Conservation (phyloP, 495 filamentous ascomycete species). For the Penicillium cinerascens region DNA sequence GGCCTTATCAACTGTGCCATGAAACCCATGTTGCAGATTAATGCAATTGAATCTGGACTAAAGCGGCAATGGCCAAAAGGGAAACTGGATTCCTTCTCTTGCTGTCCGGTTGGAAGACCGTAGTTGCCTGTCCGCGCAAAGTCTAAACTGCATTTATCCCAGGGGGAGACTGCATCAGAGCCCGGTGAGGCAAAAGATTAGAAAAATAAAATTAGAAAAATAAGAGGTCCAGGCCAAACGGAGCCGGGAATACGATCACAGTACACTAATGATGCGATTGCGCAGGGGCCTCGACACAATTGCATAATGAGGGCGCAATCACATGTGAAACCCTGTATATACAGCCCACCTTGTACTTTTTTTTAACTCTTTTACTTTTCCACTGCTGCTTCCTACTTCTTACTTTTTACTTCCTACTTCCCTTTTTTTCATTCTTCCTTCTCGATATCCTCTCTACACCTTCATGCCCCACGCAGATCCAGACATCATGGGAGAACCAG, state of each 20-base stretch:
- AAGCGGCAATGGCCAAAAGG: background rate
- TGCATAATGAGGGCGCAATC: conserved; percentile 26
- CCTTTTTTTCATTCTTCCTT: conserved; percentile 5
- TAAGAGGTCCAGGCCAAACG: background rate
- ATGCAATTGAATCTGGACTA: conserved; percentile 3
- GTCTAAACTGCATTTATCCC: background rate
- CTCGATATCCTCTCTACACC: conserved; percentile 5
- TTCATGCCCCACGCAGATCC: conserved; percentile 45
- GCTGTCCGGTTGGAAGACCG: background rate
- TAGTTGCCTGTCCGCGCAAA: background rate
- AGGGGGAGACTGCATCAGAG: background rate
- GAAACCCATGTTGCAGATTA: background rate
- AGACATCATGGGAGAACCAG: conserved; percentile 41
- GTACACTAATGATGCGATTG: conserved; percentile 23
- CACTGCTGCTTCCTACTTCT: background rate
- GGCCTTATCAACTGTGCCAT: conserved; percentile 13
- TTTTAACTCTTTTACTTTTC: conserved; percentile 1
- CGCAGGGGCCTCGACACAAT: conserved; percentile 22
- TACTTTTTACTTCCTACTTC: conserved; percentile 1
- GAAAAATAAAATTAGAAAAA: background rate
- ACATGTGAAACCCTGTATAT: conserved; percentile 28
- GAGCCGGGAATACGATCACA: conserved; percentile 4
- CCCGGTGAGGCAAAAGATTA: background rate
- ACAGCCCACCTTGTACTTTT: conserved; percentile 11
- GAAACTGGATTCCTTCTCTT: background rate